A percentile compares a stretch with the other conserved stretches of the same genome.
These are phyloP conservation scores for Diaporthe destruens DNA, from an alignment of 2,329 filamentous ascomycete genomes.

Conservation along the genomic window DNA sequence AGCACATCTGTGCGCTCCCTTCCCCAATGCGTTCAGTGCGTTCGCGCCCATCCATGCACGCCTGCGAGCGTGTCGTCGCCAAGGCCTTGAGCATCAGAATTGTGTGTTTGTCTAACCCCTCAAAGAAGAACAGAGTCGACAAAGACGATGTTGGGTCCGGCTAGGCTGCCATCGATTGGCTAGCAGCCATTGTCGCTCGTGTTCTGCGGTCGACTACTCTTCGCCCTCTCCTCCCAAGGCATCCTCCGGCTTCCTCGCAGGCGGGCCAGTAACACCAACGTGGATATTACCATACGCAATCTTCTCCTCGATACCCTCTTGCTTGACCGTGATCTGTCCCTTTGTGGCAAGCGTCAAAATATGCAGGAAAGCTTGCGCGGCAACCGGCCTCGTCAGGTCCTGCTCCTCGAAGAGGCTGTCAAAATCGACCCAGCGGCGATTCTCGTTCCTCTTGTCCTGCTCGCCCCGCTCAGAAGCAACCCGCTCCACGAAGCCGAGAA, in stretches of 20 bases:
- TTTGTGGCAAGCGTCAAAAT: slow-evolving; percentile 78
- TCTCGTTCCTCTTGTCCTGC: slow-evolving; percentile 47
- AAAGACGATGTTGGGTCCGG: neutral
- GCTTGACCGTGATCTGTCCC: slow-evolving; percentile 71
- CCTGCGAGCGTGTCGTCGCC: neutral
- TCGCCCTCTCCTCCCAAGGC: neutral
- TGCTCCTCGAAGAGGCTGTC: slow-evolving; percentile 74
- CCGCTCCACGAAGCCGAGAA: slow-evolving; percentile 58
- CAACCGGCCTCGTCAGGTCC: slow-evolving; percentile 69
- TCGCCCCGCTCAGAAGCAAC: slow-evolving; percentile 49
- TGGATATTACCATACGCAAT: slow-evolving; percentile 62
- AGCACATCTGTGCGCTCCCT: neutral
- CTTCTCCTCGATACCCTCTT: slow-evolving; percentile 59
- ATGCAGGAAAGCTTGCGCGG: slow-evolving; percentile 82
- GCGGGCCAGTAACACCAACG: slow-evolving; percentile 54
- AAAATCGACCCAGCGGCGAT: slow-evolving; percentile 71
- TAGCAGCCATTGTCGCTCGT: neutral
- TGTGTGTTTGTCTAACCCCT: neutral
- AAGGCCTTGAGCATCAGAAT: neutral
- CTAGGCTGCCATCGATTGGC: neutral
- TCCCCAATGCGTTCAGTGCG: neutral
- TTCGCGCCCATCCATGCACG: neutral
- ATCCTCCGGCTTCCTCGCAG: neutral
- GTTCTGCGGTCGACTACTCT: neutral
- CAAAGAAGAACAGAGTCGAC: neutral